Percentiles rank a stretch among this genome's conserved stretches.
phyloP scores from a whole-genome alignment of 345 rosid species.

The Reutealis trisperma region DNA sequence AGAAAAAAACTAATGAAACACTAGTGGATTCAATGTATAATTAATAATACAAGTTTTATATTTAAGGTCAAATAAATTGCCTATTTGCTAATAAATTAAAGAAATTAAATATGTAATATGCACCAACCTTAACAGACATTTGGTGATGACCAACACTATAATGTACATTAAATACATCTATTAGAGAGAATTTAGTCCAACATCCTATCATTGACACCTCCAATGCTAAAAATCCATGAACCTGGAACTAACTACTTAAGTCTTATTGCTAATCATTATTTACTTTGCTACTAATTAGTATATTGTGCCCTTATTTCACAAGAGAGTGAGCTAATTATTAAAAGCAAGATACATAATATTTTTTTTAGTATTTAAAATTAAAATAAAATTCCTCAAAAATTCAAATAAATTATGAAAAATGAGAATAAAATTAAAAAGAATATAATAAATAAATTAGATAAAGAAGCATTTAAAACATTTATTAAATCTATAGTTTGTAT shows the following conservation, averaged over 20 bases:
- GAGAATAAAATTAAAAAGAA: no score
- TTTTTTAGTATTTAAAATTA: no score
- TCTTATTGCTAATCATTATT: background rate
- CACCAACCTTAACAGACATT: conserved; percentile 18
- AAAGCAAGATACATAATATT: no score
- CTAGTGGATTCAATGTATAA: conserved; percentile 28
- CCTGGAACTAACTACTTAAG: background rate
- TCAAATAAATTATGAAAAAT: no score
- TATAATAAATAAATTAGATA: no score
- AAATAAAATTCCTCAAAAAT: no score
- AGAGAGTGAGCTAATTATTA: no score
- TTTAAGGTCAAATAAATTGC: background rate
- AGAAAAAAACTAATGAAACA: background rate
- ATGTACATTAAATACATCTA: background rate
- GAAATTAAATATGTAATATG: conserved; percentile 7
- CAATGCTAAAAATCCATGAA: conserved; percentile 24
- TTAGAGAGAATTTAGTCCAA: conserved; percentile 29
- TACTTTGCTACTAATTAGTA: no score
- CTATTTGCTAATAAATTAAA: background rate
- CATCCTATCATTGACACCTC: conserved; percentile 31
- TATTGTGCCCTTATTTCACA: no score
- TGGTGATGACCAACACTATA: conserved; percentile 13
- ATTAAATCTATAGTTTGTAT: no score
- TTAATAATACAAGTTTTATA: conserved; percentile 22
- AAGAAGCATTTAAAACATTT: no score